These are phyloP conservation scores for Halophytophthora batemanensis DNA, from an alignment of 352 stramenopile species.

Conservation along the genomic window DNA sequence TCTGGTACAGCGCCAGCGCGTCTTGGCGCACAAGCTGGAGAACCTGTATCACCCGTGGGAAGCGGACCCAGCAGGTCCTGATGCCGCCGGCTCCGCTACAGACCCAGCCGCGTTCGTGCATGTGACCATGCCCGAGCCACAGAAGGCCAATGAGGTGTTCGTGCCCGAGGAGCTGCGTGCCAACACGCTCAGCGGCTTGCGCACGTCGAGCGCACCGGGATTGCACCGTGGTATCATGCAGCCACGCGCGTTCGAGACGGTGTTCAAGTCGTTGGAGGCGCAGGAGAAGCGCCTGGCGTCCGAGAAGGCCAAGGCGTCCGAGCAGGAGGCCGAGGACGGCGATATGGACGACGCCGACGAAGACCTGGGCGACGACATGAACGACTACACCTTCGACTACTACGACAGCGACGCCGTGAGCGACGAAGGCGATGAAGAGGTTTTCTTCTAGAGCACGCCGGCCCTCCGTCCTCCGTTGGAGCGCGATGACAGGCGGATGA, in stretches of 20 bases:
- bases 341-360: constrained; percentile 65
- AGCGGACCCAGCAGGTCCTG: constrained; percentile 23
- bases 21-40: constrained; percentile 65
- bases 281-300: constrained; percentile 53
- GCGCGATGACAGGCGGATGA: too few relatives aligned
- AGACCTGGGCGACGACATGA: constrained; percentile 71
- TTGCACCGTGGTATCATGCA: constrained; percentile 50
- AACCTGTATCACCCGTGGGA: constrained; percentile 66
- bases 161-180: constrained; percentile 59
- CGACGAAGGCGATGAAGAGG: constrained; percentile 69
- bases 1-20: constrained; percentile 66
- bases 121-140: constrained; percentile 53
- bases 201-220: constrained; percentile 9
- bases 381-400: constrained; percentile 82
- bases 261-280: constrained; percentile 68
- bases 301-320: constrained; percentile 43
- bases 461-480: too few relatives aligned
- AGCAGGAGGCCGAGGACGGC: constrained; percentile 44
- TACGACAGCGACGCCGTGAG: constrained; percentile 72
- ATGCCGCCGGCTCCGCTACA: constrained; percentile 19
- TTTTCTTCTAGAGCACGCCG: constrained; percentile 64
- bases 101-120: constrained; percentile 56
- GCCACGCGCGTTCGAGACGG: constrained; percentile 60
- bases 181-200: constrained; percentile 50
- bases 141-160: constrained; percentile 57